These are phyloP conservation scores for Quercus cerris DNA, from an alignment of 306 rosid species.

Conservation along the genomic window DNA sequence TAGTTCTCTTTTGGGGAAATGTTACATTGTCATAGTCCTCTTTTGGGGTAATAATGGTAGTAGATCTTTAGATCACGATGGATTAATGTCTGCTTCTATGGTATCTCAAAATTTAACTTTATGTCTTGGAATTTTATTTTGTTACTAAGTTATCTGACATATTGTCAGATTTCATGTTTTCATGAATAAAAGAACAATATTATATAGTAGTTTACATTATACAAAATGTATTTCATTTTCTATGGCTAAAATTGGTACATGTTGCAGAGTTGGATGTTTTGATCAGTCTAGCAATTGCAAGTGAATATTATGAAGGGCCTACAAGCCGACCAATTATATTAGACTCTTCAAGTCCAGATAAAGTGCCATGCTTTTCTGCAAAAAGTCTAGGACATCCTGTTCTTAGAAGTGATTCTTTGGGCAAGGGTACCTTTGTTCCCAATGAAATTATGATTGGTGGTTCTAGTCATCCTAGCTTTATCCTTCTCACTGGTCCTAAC, in stretches of 20 bases:
- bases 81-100: not conserved
- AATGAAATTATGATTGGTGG: constrained; percentile 80
- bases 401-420: constrained; percentile 81
- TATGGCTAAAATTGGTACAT: constrained; percentile 35
- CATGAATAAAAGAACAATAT: not conserved
- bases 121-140: not conserved
- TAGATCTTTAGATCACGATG: not conserved
- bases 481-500: constrained; percentile 95
- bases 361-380: constrained; percentile 64
- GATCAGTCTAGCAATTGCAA: constrained; percentile 80
- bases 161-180: not conserved
- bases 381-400: constrained; percentile 86
- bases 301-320: constrained; percentile 82
- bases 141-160: not conserved
- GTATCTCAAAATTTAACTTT: not conserved
- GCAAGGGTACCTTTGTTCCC: constrained; percentile 79
- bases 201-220: not conserved
- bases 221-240: constrained; percentile 4
- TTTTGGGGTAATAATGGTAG: not conserved
- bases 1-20: not conserved
- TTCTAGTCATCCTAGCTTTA: constrained; percentile 58
- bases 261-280: constrained; percentile 89
- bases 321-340: constrained; percentile 66
- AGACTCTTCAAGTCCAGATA: constrained; percentile 41
- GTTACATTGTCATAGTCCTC: not conserved